Percentiles rank a stretch among this genome's conserved stretches.
Evolutionary conservation across 2,329 filamentous ascomycete genomes (phyloP).

Genomic region (Exophiala calicioides): DNA sequence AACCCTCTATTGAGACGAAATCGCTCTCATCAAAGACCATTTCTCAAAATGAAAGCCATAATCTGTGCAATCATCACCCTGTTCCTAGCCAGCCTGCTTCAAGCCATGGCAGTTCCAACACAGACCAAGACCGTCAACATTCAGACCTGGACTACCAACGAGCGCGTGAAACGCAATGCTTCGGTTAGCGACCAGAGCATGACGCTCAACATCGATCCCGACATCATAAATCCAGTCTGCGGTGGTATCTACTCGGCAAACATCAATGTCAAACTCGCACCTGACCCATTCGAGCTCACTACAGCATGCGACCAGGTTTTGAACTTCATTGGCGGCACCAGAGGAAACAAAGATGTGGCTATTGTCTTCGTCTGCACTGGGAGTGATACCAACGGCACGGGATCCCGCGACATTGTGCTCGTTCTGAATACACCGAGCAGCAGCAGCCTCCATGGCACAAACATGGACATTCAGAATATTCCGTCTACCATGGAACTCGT

Average conservation of each 20-base stretch:
- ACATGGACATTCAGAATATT: slow-evolving; percentile 12
- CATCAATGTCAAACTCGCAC: slow-evolving; percentile 18
- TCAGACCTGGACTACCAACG: neutral
- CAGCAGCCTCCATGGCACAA: slow-evolving; percentile 6
- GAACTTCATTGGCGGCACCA: slow-evolving; percentile 17
- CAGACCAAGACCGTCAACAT: neutral
- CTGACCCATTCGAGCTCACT: slow-evolving; percentile 20
- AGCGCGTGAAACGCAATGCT: slow-evolving; percentile 7
- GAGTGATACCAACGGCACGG: slow-evolving; percentile 7
- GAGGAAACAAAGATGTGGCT: slow-evolving; percentile 17
- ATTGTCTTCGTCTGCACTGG: slow-evolving; percentile 17
- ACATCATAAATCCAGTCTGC: slow-evolving; percentile 31
- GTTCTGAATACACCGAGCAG: slow-evolving; percentile 8
- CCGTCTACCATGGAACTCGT: slow-evolving; percentile 15
- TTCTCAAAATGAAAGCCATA: no score
- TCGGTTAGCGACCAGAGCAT: slow-evolving; percentile 4
- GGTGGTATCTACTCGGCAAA: slow-evolving; percentile 19
- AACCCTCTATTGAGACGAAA: no score
- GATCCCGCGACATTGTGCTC: slow-evolving; percentile 16
- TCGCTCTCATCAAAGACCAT: no score
- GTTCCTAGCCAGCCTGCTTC: no score
- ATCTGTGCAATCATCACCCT: no score
- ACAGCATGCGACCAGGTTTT: slow-evolving; percentile 14
- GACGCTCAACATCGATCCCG: slow-evolving; percentile 32
- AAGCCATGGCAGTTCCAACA: no score